These are phyloP conservation scores for Candida germanica DNA, from an alignment of 805 yeast species.

Conservation along the genomic window DNA sequence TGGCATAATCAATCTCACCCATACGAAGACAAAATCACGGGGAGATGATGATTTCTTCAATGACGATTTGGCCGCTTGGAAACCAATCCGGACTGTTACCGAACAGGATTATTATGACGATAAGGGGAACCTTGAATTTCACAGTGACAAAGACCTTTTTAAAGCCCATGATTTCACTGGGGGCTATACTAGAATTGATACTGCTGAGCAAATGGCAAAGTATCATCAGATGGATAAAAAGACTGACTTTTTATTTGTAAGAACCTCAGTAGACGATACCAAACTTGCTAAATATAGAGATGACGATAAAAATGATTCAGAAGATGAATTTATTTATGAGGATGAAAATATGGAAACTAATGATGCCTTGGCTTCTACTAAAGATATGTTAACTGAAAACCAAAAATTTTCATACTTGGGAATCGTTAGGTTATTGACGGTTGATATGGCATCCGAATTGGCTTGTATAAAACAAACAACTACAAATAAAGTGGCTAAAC, in stretches of 20 bases:
- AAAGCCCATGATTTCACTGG: slow-evolving; percentile 45
- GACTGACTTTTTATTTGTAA: slow-evolving; percentile 50
- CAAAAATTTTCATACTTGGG: slow-evolving; percentile 94
- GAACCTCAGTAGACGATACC: slow-evolving; percentile 8
- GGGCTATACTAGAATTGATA: slow-evolving; percentile 87
- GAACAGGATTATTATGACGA: slow-evolving; percentile 77
- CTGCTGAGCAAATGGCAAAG: slow-evolving; percentile 79
- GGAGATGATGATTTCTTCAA: slow-evolving; percentile 28
- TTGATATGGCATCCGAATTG: slow-evolving; percentile 78
- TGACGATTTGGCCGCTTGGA: slow-evolving; percentile 57
- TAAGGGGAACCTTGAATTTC: slow-evolving; percentile 60
- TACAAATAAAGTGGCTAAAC: slow-evolving; percentile 52
- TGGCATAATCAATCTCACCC: neutral
- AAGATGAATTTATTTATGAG: slow-evolving; percentile 23
- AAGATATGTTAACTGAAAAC: slow-evolving; percentile 71
- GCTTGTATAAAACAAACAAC: slow-evolving; percentile 55
- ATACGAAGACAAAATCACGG: neutral
- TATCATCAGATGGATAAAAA: slow-evolving; percentile 50
- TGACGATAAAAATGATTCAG: slow-evolving; percentile 18
- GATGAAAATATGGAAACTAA: slow-evolving; percentile 47
- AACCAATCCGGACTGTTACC: slow-evolving; percentile 80
- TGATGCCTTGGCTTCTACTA: slow-evolving; percentile 77
- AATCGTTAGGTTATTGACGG: slow-evolving; percentile 67
- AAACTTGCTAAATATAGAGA: slow-evolving; percentile 24
- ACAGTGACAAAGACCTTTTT: slow-evolving; percentile 19